These are phyloP conservation scores for Cytospora paraplurivora DNA, from an alignment of 2,329 filamentous ascomycete genomes.

Conservation along the genomic window DNA sequence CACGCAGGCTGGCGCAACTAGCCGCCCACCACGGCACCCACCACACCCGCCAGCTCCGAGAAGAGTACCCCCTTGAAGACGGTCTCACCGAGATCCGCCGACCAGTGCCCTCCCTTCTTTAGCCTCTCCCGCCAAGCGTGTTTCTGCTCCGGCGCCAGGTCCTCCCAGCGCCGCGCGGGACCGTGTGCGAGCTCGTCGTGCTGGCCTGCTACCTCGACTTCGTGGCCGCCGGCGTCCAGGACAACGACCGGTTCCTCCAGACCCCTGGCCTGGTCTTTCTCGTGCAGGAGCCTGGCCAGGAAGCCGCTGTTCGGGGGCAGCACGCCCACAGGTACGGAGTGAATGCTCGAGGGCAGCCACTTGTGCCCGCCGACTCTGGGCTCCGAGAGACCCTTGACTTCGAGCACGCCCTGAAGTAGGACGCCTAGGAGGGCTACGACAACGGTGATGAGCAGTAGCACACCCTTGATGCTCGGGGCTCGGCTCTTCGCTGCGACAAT, in stretches of 20 bases:
- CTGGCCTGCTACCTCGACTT: constrained; percentile 46
- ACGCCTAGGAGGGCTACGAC: constrained; percentile 63
- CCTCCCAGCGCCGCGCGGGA: constrained; percentile 66
- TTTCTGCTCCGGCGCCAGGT: constrained; percentile 65
- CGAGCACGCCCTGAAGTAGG: constrained; percentile 64
- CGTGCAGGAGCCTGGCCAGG: constrained; percentile 24
- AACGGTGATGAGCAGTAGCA: constrained; percentile 57
- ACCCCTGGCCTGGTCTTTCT: constrained; percentile 17
- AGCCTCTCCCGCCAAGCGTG: constrained; percentile 70
- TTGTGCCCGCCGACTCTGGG: constrained; percentile 57
- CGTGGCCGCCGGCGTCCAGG: constrained; percentile 30
- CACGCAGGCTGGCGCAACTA: constrained; percentile 33
- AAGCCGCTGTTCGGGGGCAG: constrained; percentile 19
- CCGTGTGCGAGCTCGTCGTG: constrained; percentile 43
- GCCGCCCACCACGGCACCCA: constrained; percentile 54
- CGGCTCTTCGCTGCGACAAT: constrained; percentile 64
- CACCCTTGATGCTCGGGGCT: constrained; percentile 51
- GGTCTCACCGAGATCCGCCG: constrained; percentile 74
- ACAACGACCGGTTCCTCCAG: constrained; percentile 29
- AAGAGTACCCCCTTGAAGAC: constrained; percentile 80
- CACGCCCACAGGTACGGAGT: constrained; percentile 5
- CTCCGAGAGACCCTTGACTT: constrained; percentile 59
- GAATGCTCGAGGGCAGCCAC: constrained; percentile 54
- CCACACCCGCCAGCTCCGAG: constrained; percentile 66
- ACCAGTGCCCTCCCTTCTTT: constrained; percentile 70